Percentiles rank a stretch among this genome's conserved stretches.
Conservation (phyloP, 176 grass and related monocot genomes). For the Triticum timopheevii region DNA sequence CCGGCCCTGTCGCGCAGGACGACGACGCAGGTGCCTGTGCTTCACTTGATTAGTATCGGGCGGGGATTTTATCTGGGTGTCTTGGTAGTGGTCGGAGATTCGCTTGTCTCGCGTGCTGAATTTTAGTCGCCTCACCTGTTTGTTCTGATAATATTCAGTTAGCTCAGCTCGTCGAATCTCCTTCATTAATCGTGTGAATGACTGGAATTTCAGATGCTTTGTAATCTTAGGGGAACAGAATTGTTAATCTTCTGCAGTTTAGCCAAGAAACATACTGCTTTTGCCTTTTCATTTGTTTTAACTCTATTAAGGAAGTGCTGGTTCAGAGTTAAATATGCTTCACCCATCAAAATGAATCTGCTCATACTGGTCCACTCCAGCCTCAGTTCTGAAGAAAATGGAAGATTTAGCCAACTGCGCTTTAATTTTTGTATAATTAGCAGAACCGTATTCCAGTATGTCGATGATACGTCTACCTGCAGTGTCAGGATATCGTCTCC, state of each 20-base stretch:
- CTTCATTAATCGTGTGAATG: background rate
- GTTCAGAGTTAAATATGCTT: background rate
- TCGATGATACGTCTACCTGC: background rate
- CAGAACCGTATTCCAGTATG: background rate
- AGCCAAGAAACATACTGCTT: background rate
- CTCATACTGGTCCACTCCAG: background rate
- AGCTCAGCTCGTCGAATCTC: background rate
- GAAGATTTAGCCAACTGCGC: background rate
- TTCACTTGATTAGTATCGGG: background rate
- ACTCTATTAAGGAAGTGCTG: background rate
- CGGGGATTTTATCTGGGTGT: background rate
- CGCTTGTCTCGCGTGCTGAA: background rate
- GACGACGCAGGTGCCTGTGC: constrained; percentile 12
- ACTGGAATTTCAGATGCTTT: background rate
- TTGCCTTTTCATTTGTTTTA: background rate
- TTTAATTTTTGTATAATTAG: background rate
- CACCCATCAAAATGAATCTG: background rate
- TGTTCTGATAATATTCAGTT: background rate
- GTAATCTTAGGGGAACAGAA: background rate
- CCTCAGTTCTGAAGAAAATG: background rate
- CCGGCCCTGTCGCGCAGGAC: background rate
- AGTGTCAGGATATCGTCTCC: constrained; percentile 44
- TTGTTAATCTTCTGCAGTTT: background rate
- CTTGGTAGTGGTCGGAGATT: background rate
- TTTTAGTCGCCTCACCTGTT: background rate